These are phyloP conservation scores for Amphicarpaea edgeworthii DNA, from an alignment of 306 rosid genomes.

Conservation along the genomic window DNA sequence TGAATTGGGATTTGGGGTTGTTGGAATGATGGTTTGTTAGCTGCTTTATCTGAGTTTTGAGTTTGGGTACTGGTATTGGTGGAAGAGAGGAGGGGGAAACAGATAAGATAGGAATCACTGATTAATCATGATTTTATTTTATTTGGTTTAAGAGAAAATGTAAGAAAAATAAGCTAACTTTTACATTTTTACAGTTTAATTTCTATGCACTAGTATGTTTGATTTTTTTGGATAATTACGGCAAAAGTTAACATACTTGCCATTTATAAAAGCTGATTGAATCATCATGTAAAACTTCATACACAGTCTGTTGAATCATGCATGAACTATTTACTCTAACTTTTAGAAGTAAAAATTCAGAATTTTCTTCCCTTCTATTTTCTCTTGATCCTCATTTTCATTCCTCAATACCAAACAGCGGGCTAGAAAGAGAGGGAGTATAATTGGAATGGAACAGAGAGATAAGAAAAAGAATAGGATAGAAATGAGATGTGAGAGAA, in stretches of 20 bases:
- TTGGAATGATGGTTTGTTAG: conserved; percentile 1
- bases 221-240: too few species aligned
- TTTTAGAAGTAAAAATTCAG: not conserved
- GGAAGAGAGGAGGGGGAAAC: not conserved
- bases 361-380: not conserved
- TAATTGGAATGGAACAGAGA: not conserved
- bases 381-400: not conserved
- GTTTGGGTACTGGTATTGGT: not conserved
- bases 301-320: too few species aligned
- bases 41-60: not conserved
- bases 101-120: not conserved
- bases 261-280: too few species aligned
- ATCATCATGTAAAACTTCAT: too few species aligned
- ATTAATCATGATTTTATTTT: not conserved
- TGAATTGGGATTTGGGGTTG: conserved; percentile 29
- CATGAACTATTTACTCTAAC: too few species aligned
- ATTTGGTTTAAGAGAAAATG: not conserved
- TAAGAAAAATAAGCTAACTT: not conserved
- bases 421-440: too few species aligned
- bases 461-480: not conserved
- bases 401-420: not conserved
- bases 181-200: too few species aligned
- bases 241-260: too few species aligned
- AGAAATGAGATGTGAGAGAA: not conserved
- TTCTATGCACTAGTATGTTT: too few species aligned